phyloP scores from a whole-genome alignment of 768 basidiomycete species.

The Suillus cothurnatus region DNA sequence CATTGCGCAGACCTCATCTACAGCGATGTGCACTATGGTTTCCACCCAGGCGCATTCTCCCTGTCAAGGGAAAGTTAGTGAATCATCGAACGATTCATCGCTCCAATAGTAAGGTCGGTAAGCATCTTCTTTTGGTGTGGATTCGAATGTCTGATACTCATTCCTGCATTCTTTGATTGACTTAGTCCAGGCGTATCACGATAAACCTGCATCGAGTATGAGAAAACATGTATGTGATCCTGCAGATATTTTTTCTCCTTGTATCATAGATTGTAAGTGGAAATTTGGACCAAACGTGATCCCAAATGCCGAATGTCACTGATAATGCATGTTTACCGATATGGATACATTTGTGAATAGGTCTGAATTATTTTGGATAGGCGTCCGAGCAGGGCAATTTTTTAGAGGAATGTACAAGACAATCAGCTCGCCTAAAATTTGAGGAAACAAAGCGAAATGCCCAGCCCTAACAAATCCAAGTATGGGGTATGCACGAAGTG shows the following conservation, averaged over 20 bases:
- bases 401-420: background rate
- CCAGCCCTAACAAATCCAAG: background rate
- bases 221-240: background rate
- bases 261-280: background rate
- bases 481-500: background rate
- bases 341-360: background rate
- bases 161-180: background rate
- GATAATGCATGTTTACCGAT: background rate
- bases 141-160: background rate
- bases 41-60: background rate
- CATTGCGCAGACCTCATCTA: background rate
- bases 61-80: too few species aligned
- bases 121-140: background rate
- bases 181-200: background rate
- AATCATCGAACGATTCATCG: background rate
- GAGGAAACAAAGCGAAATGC: background rate
- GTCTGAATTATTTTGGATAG: background rate
- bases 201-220: too few species aligned
- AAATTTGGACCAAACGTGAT: background rate
- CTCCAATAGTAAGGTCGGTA: background rate
- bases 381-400: background rate
- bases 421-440: background rate
- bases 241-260: background rate
- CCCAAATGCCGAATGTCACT: background rate
- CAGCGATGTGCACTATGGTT: background rate